Conservation (phyloP, 768 basidiomycete genomes). For the Leccinum incarnatum region DNA sequence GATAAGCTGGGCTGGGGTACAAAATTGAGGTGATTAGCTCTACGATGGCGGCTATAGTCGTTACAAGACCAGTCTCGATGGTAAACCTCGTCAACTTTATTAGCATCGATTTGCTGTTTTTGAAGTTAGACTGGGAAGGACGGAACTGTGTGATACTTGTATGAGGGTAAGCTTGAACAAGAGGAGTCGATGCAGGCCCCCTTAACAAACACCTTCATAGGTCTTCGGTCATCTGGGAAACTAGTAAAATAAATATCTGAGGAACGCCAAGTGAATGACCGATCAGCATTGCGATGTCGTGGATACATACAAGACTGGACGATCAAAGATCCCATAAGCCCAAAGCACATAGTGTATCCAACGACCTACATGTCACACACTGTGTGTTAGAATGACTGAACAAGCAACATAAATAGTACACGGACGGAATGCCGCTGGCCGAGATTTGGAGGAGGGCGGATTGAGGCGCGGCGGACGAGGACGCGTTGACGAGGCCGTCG, state of each 20-base stretch:
- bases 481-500: conserved; percentile 35
- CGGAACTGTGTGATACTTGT: too few species aligned
- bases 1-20: too few species aligned
- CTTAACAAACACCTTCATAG: conserved; percentile 18
- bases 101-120: too few species aligned
- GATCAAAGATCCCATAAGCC: conserved; percentile 13
- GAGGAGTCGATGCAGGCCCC: conserved; percentile 36
- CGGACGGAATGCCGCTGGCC: conserved; percentile 53
- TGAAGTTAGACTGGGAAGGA: too few species aligned
- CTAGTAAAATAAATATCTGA: conserved; percentile 20
- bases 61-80: too few species aligned
- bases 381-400: too few species aligned
- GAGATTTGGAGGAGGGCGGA: conserved; percentile 47
- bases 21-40: fast-evolving
- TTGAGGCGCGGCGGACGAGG: conserved; percentile 39
- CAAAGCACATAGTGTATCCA: conserved; percentile 17
- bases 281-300: too few species aligned
- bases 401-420: conserved; percentile 10
- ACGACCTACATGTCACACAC: conserved; percentile 1
- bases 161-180: too few species aligned
- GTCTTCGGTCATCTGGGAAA: conserved; percentile 16
- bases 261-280: not conserved
- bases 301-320: conserved; percentile 16
- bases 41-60: too few species aligned
- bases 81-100: too few species aligned